Base-by-base conservation (phyloP, 2,329 filamentous ascomycete genomes). In the Plectosphaerella plurivora region DNA sequence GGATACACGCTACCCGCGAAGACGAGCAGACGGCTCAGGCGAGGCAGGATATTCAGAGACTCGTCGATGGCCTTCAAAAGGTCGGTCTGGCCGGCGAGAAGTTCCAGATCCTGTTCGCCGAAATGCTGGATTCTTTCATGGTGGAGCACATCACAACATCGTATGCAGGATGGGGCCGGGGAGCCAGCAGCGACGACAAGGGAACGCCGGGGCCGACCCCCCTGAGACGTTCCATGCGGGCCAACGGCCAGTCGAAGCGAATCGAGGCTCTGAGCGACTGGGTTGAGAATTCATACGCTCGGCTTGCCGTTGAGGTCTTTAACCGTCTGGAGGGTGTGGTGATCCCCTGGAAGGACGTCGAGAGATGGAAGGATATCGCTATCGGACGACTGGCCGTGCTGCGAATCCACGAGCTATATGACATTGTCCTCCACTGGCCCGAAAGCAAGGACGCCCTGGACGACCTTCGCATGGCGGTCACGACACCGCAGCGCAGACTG, bases 401-500 rank as follows among this genome's bases (percentile, higher is more conserved):
- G 47, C 80, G 89, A 44, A 88, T 87, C 45, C 75, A 79, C 8
- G 84, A 91, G 62, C 73, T 94, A 10, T 93, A 91, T 61, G 87
- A 92, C 62, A 91, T 93, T 62, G 84, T 91, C 45, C 77, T 88
- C 53, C 76, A 80, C 52, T 94, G 89, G 89, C 87, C 89, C 4
- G 69, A 78, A 36, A 90, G 86, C 58, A 76, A 79, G 51, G 85
- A 86, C 3, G 90, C 86, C 1, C 77, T 94, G 3, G 81, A 89
- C 28, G 90, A 94, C 63, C 79, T 93, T 56, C 79, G 86, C 55
- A 80, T 85, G 51, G 84, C 86, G 45, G 81, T 90, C 28, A 87
- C 83, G 11, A 85, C 86, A 2, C 78, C 87, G 3, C 80, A 84
- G 52, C 80, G 84, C 35, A 86, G 90, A 49, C 73, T 87, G 18